These are phyloP conservation scores for Mucor irregularis DNA, from an alignment of 371 early-diverging fungal species.

Conservation along the genomic window DNA sequence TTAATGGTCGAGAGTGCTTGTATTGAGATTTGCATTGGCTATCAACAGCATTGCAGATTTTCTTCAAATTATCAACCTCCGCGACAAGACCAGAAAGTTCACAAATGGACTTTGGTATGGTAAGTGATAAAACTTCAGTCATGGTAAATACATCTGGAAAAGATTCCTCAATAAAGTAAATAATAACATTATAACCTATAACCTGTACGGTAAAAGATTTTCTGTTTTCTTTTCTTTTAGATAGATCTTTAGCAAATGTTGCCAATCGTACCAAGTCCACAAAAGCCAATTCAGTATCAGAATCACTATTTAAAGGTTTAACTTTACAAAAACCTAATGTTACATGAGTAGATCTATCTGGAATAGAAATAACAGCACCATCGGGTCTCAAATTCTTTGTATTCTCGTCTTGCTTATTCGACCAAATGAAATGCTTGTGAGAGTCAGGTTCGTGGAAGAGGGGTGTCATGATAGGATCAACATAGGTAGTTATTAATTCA, in stretches of 20 bases:
- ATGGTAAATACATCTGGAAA: neutral
- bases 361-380: neutral
- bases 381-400: neutral
- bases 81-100: neutral
- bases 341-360: neutral
- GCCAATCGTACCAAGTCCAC: constrained; percentile 5
- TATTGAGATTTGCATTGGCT: too few species aligned
- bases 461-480: constrained; percentile 14
- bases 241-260: constrained; percentile 7
- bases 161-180: neutral
- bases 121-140: neutral
- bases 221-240: constrained; percentile 2
- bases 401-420: constrained; percentile 8
- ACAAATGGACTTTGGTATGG: neutral
- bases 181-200: neutral
- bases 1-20: too few species aligned
- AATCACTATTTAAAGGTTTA: neutral
- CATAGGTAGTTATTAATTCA: constrained; percentile 7
- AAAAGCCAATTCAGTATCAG: constrained; percentile 6
- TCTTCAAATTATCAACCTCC: neutral
- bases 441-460: neutral
- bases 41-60: too few species aligned
- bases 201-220: neutral
- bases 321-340: constrained; percentile 7
- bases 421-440: constrained; percentile 8